phyloP scores from a whole-genome alignment of 2,329 filamentous ascomycete species.

The Colletotrichum simmondsii region DNA sequence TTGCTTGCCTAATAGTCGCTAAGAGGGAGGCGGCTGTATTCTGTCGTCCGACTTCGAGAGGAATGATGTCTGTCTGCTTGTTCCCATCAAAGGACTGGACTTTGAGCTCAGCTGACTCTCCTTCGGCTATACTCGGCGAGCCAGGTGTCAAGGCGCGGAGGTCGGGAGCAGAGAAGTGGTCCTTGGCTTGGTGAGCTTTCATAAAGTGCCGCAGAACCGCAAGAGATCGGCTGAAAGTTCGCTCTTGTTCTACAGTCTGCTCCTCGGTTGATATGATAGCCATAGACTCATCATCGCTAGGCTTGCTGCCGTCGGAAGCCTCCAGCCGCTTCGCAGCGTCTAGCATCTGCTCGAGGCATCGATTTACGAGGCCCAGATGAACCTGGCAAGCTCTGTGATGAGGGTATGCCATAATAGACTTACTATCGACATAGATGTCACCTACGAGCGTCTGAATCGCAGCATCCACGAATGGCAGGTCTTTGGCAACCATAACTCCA shows the following conservation, averaged over 20 bases:
- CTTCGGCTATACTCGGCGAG: constrained; percentile 64
- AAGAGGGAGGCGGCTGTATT: constrained; percentile 79
- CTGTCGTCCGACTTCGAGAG: constrained; percentile 73
- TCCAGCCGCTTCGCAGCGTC: constrained; percentile 70
- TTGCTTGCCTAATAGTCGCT: constrained; percentile 73
- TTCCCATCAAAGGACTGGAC: constrained; percentile 79
- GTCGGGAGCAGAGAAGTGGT: constrained; percentile 69
- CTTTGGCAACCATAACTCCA: constrained; percentile 58
- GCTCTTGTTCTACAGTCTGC: constrained; percentile 65
- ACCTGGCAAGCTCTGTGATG: constrained; percentile 62
- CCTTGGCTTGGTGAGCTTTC: constrained; percentile 70
- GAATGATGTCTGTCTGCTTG: constrained; percentile 67
- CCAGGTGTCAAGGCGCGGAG: constrained; percentile 63
- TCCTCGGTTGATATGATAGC: constrained; percentile 58
- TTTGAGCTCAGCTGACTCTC: constrained; percentile 73
- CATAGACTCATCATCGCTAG: constrained; percentile 63
- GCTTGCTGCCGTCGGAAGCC: constrained; percentile 52
- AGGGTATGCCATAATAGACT: constrained; percentile 60
- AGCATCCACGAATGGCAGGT: constrained; percentile 58
- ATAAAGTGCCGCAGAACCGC: constrained; percentile 76
- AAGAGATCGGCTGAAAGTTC: constrained; percentile 75
- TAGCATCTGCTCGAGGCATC: constrained; percentile 78
- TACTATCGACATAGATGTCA: constrained; percentile 75
- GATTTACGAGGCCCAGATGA: constrained; percentile 77
- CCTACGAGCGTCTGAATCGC: constrained; percentile 78